Percentiles rank a stretch among this genome's conserved stretches.
These are phyloP conservation scores for Populus tomentosa DNA, from an alignment of 441 rosid species.

Conservation along the genomic window DNA sequence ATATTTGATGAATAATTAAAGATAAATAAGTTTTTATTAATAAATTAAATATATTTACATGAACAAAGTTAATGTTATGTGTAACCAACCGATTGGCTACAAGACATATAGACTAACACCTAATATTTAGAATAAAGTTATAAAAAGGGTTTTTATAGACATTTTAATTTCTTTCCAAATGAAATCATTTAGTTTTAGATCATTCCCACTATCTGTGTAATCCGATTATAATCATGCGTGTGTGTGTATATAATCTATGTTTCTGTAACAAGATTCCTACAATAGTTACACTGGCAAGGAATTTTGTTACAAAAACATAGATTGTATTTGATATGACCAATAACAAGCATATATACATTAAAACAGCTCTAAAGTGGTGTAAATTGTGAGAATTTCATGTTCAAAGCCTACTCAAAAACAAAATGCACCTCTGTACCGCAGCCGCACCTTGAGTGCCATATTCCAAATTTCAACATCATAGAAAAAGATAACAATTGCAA, in stretches of 20 bases:
- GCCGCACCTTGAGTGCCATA: not conserved
- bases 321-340: not conserved
- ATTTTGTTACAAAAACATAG: too few relatives aligned
- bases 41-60: too few relatives aligned
- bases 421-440: not conserved
- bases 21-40: too few relatives aligned
- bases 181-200: too few relatives aligned
- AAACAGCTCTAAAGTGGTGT: not conserved
- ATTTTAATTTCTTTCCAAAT: too few relatives aligned
- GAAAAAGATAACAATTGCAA: not conserved
- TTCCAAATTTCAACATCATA: not conserved
- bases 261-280: not conserved
- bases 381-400: not conserved
- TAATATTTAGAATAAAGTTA: too few relatives aligned
- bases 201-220: too few relatives aligned
- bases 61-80: too few relatives aligned
- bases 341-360: not conserved
- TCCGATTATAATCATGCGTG: not conserved
- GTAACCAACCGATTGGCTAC: too few relatives aligned
- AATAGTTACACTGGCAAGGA: not conserved
- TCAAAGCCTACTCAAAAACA: not conserved
- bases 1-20: too few relatives aligned
- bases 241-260: not conserved
- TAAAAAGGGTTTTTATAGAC: too few relatives aligned
- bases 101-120: too few relatives aligned